Base-by-base conservation (phyloP, 805 yeast species). In the Wickerhamomyces chambardii region DNA sequence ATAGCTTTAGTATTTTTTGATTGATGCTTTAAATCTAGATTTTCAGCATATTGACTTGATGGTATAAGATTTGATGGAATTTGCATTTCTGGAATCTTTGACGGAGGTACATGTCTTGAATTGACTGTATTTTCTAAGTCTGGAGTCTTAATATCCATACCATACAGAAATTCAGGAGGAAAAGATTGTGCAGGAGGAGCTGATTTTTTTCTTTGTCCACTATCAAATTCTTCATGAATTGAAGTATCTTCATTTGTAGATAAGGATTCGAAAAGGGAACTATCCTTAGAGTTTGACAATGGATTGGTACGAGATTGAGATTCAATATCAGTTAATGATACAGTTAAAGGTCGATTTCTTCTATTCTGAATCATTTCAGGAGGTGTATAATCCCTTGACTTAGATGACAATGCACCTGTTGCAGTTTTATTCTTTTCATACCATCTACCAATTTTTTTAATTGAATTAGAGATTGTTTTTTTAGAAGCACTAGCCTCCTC, bases 311-410 rank as follows among this genome's bases (percentile, higher is more conserved):
- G n/a, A n/a, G n/a, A n/a, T n/a, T n/a, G n/a, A n/a, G n/a, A n/a
- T n/a, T n/a, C 7, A 14, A 15, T 22, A 17, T 15, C 17, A 25
- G 33, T 15, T 19, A 10, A 19, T 3, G 22, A 8, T 19, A 10
- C 7, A 19, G 22, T 19, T 19, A 10, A 19, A 19, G 22, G 2
- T 3, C 64, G 56, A 30, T 43, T 37, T 46, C 82, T 61, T 49
- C 84, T 59, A 19, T 64, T 73, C 30, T 71, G 63, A n/a, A 78
- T 78, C 85, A 78, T 78, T 48, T 78, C 84, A 0, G 84, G 84
- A 0, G 78, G 72, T 6, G 53, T 58, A 38, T 68, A 66, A 10
- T 21, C 15, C 17, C 15, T 31, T 30, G 31, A 38, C 9, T 30
- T 32, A 18, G 33, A 32, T 9, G 18, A 22, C 4, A 15, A n/a